Percentiles rank a stretch among this genome's conserved stretches.
Conservation (phyloP, 2,329 filamentous ascomycete genomes). For the Paracamarosporium sp. region DNA sequence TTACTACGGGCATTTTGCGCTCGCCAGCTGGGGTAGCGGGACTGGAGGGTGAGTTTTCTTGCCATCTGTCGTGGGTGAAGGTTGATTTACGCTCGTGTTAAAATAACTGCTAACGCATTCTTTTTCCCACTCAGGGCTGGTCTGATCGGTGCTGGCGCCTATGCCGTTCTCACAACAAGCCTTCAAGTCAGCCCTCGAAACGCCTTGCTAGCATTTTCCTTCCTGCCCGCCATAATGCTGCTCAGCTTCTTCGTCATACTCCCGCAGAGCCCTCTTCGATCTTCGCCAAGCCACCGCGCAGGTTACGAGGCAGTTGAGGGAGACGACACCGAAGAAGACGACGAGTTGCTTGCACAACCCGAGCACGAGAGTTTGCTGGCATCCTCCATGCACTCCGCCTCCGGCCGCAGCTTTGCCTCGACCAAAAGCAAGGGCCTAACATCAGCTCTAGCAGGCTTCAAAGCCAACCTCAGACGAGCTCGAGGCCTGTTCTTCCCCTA, state of each 20-base stretch:
- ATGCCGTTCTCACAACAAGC: conserved; percentile 84
- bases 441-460: conserved; percentile 44
- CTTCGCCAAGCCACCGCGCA: conserved; percentile 50
- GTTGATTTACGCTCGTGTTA: neutral
- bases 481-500: conserved; percentile 74
- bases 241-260: conserved; percentile 84
- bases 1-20: conserved; percentile 85
- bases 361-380: conserved; percentile 47
- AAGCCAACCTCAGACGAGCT: conserved; percentile 68
- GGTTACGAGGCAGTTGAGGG: conserved; percentile 62
- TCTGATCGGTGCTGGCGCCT: conserved; percentile 83
- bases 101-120: neutral
- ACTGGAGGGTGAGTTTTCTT: conserved; percentile 68
- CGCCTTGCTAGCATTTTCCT: conserved; percentile 79
- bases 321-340: conserved; percentile 42
- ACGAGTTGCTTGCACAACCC: conserved; percentile 15
- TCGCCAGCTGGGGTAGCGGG: conserved; percentile 91
- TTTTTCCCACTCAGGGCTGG: conserved; percentile 61
- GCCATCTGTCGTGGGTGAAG: neutral
- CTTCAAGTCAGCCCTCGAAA: conserved; percentile 75
- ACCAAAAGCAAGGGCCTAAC: conserved; percentile 13
- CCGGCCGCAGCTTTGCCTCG: conserved; percentile 33
- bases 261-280: conserved; percentile 70
- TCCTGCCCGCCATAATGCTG: conserved; percentile 82
- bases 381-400: conserved; percentile 39